phyloP scores from a whole-genome alignment of 176 grass and related monocot genomes.

The Neostapfia colusana region DNA sequence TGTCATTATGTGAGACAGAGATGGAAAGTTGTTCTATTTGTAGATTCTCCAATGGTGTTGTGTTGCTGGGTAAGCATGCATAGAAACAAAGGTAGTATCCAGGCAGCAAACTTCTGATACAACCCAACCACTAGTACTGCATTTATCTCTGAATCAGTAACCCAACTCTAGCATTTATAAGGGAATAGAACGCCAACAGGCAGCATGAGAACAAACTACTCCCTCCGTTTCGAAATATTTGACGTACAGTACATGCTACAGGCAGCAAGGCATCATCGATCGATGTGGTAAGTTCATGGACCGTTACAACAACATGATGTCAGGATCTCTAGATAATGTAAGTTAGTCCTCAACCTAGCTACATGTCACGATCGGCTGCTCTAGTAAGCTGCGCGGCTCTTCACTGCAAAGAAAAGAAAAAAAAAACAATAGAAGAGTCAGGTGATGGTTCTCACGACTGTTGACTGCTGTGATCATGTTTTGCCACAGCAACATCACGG shows the following conservation, averaged over 20 bases:
- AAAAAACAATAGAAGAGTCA: constrained; percentile 19
- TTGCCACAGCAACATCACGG: neutral
- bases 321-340: constrained; percentile 35
- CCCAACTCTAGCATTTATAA: constrained; percentile 19
- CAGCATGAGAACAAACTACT: neutral
- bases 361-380: neutral
- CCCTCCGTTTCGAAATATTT: no score
- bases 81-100: neutral
- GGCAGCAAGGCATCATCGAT: neutral
- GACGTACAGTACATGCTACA: constrained; percentile 4
- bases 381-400: constrained; percentile 20
- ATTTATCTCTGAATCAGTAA: neutral
- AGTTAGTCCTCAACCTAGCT: constrained; percentile 18
- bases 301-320: constrained; percentile 5
- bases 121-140: neutral
- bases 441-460: neutral
- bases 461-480: neutral
- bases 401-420: constrained; percentile 46
- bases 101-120: neutral
- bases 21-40: neutral
- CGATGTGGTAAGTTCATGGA: neutral
- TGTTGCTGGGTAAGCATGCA: neutral
- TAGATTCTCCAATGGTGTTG: neutral
- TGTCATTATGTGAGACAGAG: no score
- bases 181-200: neutral